Evolutionary conservation across 306 rosid species (phyloP), one percentile per base, ranked within the genome.

Genomic region (Corylus americana): DNA sequence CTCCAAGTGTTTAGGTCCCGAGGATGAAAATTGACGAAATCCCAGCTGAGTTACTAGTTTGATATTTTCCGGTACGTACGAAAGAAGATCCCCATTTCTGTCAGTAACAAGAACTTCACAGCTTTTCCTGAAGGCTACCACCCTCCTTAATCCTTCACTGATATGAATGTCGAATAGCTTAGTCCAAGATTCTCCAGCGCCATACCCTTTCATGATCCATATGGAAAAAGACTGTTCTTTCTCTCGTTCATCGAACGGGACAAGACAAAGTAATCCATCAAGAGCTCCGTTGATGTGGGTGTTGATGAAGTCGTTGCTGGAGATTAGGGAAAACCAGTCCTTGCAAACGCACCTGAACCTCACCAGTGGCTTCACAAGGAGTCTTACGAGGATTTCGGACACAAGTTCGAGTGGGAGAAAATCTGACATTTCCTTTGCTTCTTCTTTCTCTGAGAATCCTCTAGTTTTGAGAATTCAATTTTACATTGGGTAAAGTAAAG

Each of bases 121-220:
- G 27, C 53, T 80, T 14, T 42, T 44, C 48, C 48, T 53, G 12
- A 22, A 73, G 0, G 58, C 74, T 77, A 80, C 31, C 13, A 80
- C 39, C 58, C 9, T 47, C 13, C 16, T 4, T 4, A 80, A n/a
- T 48, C 39, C 11, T 8, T 9, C 22, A 14, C 25, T 14, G 3
- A 44, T 2, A 39, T 53, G 74, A 22, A 80, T 13, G n/a, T 31
- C 18, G 57, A 63, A 54, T 8, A 39, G 68, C 74, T 74, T 80
- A 37, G 25, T 66, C 83, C 83, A 80, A 51, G 79, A 80, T 4
- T 74, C 70, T 7, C 31, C 78, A 5, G 42, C 67, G 6, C 78
- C 51, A 80, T 74, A 80, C 59, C 66, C 58, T 20, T 44, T 63
- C 70, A 80, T 74, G 31, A 53, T 31, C 83, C 83, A 80, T 4